Evolutionary conservation across 306 rosid genomes (phyloP).

Genomic region (Carpinus viminea): DNA sequence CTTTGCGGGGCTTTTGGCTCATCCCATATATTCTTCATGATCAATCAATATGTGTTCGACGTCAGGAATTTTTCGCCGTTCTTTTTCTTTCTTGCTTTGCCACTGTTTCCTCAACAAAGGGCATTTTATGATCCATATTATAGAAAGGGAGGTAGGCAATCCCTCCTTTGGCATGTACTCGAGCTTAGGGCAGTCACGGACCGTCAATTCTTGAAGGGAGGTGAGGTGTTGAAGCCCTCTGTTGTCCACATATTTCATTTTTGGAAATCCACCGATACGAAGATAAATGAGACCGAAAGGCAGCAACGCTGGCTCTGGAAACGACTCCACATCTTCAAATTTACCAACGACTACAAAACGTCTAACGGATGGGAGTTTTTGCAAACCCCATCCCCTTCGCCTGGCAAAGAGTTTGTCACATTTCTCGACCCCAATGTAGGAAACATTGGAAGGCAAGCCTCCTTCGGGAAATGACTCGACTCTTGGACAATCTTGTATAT

Average conservation of each 20-base stretch:
- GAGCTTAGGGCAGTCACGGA: neutral
- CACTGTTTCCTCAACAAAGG: neutral
- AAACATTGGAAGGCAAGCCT: too few relatives aligned
- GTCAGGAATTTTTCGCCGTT: neutral
- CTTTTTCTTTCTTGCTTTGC: neutral
- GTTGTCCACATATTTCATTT: neutral
- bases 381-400: constrained; percentile 5
- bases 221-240: neutral
- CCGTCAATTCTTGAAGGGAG: neutral
- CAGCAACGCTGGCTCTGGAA: neutral
- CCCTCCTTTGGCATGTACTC: constrained; percentile 17
- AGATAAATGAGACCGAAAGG: neutral
- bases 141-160: neutral
- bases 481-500: neutral
- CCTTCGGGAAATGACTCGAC: too few relatives aligned
- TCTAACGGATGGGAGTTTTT: neutral
- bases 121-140: rapidly evolving
- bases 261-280: rapidly evolving
- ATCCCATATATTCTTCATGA: neutral
- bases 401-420: neutral
- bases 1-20: neutral
- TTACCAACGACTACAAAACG: rapidly evolving
- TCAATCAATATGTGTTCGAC: neutral
- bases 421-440: too few relatives aligned
- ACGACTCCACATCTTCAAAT: neutral